phyloP scores from a whole-genome alignment of 1,284 basidiomycete species.

The Termitomyces sp. region DNA sequence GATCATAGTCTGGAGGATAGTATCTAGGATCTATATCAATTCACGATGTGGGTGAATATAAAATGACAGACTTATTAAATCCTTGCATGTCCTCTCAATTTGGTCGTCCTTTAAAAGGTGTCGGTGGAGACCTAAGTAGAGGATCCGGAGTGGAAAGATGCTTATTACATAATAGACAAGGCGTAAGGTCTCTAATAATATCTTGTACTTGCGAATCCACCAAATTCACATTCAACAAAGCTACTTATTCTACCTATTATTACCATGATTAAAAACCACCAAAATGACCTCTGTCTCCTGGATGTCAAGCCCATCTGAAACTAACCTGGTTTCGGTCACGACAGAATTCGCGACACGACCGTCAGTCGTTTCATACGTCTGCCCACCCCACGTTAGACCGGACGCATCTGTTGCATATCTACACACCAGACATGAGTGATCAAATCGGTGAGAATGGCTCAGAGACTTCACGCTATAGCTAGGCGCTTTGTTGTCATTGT shows the following conservation, averaged over 20 bases:
- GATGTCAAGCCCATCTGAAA: conserved; percentile 45
- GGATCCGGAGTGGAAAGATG: too few species aligned
- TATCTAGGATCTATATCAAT: conserved; percentile 41
- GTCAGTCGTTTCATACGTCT: conserved; percentile 55
- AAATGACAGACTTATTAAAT: conserved; percentile 60
- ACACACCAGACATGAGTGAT: not conserved
- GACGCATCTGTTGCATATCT: conserved; percentile 52
- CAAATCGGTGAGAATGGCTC: not conserved
- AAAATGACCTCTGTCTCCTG: conserved; percentile 50
- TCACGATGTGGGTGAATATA: not conserved
- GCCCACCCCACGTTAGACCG: conserved; percentile 59
- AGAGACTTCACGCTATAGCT: conserved; percentile 35
- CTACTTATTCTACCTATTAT: not conserved
- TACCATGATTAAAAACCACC: conserved; percentile 14
- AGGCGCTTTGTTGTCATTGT: conserved; percentile 40
- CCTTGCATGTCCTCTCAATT: conserved; percentile 34
- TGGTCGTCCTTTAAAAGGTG: not conserved
- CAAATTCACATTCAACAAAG: not conserved
- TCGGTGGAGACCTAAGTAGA: too few species aligned
- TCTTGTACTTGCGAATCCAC: not conserved
- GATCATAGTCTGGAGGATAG: conserved; percentile 90
- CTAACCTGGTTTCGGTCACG: conserved; percentile 28
- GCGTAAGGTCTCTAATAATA: too few species aligned
- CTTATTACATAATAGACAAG: not conserved
- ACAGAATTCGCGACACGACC: conserved; percentile 39